Base-by-base conservation (phyloP, 2,329 filamentous ascomycete species). In the Colletotrichum lupini region DNA sequence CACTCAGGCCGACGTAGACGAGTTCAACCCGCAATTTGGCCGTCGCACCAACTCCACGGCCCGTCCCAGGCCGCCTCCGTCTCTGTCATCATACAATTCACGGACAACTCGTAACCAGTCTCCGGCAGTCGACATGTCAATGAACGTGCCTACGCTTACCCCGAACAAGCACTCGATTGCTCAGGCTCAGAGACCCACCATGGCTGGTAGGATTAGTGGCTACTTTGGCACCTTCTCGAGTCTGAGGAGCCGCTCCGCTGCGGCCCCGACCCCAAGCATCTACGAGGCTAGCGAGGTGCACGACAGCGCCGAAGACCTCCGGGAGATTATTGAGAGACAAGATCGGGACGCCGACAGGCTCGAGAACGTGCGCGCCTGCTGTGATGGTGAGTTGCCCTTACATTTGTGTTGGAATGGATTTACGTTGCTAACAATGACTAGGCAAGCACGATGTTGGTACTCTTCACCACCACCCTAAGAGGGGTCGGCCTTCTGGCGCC, bases 291-390 rank as follows among this genome's bases (percentile, higher is more conserved):
- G 87, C 74, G 88, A 91, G 77, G 90, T 91, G 19, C 91, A 92
- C 75, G 93, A 96, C 80, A 95, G 92, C 78, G 94, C 94, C 3
- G 95, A 98, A 82, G 95, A 98, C 80, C 82, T 98, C 70, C 88
- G 94, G 69, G 89, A 92, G 75, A 91, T 95, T 75, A 94, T 96
- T 78, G 94, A 96, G 83, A 88, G 90, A 75, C 92, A 95, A 80
- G 93, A 96, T 78, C 87, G 91, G 67, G 93, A 95, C 76, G 87
- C 92, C 30, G 94, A 95, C 80, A 89, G 92, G 75, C 87, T 98
- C 78, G 96, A 98, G 87, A 98, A 99, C 82, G 97, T 99, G 76
- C 89, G 97, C 80, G 95, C 96, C 73, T 99, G 97, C 85, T 99
- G 97, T 83, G 97, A 98, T 89, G 97, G 95, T 96, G 88, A 90